Evolutionary conservation across 2,329 filamentous ascomycete genomes (phyloP), one percentile per base, ranked within the genome.

Genomic region (Botryotinia narcissicola): DNA sequence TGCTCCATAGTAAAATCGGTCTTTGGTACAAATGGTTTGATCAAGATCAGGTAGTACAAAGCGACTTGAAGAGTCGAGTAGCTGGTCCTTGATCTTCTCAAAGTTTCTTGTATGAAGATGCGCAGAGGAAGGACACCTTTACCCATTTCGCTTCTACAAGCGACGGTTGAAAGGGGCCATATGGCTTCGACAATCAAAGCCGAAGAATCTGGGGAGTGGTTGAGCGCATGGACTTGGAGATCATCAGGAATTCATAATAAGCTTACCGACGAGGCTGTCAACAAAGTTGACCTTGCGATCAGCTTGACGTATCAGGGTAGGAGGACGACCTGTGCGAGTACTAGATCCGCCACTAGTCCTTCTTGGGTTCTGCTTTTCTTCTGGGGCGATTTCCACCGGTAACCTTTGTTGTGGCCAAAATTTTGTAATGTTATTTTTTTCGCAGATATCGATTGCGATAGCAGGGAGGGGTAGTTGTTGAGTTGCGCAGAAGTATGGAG

Each of bases 1-100:
- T 97, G 93, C 83, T 97, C 93, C 88, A 92, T 93, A 64, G 93
- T 95, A 81, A 96, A 95, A 82, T 97, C 92, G 78, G 89, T 88
- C 77, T 88, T 90, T 22, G 94, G 95, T 71, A 99, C 90, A 83
- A 94, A 93, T 35, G 93, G 89, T 85, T 97, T 97, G 83, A 99
- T 95, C 78, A 98, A 88, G 80, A 99, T 91, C 80, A 99, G 85
- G 82, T 99, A 99, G 83, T 98, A 99, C 75, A 99, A 86, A 40
- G 96, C 95, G 75, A 99, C 96, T 84, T 98, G 96, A 72, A 99
- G 86, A 44, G 96, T 99, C 74, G 95, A 98, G 85, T 98, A 99
- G 85, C 95, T 98, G 61, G 96, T 97, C 80, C 95, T 91, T 75
- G 96, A 99, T 79, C 96, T 91, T 78, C 95, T 93, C 77, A 99